Evolutionary conservation across 148 eudicot genomes (phyloP).

Genomic region (Rhododendron ovatum): DNA sequence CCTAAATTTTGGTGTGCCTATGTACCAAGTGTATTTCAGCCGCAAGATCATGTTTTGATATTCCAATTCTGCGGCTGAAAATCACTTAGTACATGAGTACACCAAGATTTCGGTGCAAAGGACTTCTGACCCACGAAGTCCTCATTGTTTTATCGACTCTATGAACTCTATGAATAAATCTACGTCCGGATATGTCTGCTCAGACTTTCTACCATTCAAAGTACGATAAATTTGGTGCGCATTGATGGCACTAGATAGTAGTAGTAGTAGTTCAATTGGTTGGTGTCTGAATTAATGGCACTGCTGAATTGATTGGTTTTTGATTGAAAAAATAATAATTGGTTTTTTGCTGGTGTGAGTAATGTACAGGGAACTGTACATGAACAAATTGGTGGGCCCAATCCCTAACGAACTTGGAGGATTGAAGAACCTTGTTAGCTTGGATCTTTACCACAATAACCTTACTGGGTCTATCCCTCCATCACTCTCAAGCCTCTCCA

Average conservation of each 20-base stretch:
- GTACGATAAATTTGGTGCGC: not conserved
- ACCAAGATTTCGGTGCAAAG: too few relatives aligned
- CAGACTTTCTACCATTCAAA: not conserved
- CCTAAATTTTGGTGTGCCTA: not conserved
- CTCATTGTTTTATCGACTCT: not conserved
- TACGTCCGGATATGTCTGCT: not conserved
- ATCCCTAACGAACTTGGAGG: constrained; percentile 65
- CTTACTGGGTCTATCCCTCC: constrained; percentile 61
- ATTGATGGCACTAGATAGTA: not conserved
- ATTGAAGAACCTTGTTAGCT: constrained; percentile 67
- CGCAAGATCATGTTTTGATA: not conserved
- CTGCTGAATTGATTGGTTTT: not conserved
- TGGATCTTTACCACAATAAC: constrained; percentile 70
- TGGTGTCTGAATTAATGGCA: not conserved
- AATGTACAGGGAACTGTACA: constrained; percentile 60
- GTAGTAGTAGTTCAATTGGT: not conserved
- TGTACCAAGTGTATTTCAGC: not conserved
- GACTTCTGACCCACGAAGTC: not conserved
- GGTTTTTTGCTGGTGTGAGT: not conserved
- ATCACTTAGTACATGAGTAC: too few relatives aligned
- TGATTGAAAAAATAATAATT: not conserved
- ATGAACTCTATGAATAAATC: not conserved
- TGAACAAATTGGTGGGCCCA: constrained; percentile 61
- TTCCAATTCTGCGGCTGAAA: not conserved
- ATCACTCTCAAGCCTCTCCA: constrained; percentile 55